Percentiles rank a stretch among this genome's conserved stretches.
Evolutionary conservation across 2,329 filamentous ascomycete species (phyloP).

Genomic region (Paraphaeosphaeria sporulosa): DNA sequence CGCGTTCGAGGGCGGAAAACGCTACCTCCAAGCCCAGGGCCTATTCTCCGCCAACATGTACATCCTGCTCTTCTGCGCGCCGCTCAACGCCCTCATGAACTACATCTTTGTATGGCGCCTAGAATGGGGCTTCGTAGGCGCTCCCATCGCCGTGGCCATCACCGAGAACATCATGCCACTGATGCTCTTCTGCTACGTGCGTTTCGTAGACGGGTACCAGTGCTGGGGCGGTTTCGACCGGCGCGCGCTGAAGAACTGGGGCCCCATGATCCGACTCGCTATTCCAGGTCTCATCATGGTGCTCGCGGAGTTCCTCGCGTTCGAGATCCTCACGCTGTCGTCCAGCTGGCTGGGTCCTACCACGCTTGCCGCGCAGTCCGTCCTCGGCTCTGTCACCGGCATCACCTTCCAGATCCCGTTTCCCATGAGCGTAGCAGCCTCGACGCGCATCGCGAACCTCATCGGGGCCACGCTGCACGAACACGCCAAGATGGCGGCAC

Average conservation of each 20-base stretch:
- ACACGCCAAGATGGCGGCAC: constrained; percentile 81
- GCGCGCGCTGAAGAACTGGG: constrained; percentile 76
- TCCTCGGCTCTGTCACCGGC: constrained; percentile 78
- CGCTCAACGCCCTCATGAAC: constrained; percentile 81
- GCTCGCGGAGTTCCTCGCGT: constrained; percentile 90
- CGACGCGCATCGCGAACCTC: constrained; percentile 88
- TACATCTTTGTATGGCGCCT: constrained; percentile 78
- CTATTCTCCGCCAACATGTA: constrained; percentile 85
- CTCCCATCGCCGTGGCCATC: constrained; percentile 77
- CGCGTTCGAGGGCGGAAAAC: constrained; percentile 80
- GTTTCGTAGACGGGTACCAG: constrained; percentile 73
- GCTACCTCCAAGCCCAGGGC: constrained; percentile 87
- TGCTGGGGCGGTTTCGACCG: constrained; percentile 84
- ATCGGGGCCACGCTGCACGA: constrained; percentile 86
- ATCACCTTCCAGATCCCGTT: constrained; percentile 93
- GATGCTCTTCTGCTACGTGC: constrained; percentile 76
- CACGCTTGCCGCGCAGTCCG: constrained; percentile 85
- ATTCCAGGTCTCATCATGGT: constrained; percentile 93
- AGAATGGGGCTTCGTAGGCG: constrained; percentile 71
- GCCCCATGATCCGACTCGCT: constrained; percentile 84
- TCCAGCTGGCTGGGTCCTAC: constrained; percentile 80
- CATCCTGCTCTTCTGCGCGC: constrained; percentile 81
- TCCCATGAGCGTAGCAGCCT: constrained; percentile 85
- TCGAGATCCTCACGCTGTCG: constrained; percentile 87
- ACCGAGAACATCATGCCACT: constrained; percentile 78